Evolutionary conservation across 1,284 basidiomycete species (phyloP), one percentile per base, ranked within the genome.

Genomic region (Crepidotus sp.): DNA sequence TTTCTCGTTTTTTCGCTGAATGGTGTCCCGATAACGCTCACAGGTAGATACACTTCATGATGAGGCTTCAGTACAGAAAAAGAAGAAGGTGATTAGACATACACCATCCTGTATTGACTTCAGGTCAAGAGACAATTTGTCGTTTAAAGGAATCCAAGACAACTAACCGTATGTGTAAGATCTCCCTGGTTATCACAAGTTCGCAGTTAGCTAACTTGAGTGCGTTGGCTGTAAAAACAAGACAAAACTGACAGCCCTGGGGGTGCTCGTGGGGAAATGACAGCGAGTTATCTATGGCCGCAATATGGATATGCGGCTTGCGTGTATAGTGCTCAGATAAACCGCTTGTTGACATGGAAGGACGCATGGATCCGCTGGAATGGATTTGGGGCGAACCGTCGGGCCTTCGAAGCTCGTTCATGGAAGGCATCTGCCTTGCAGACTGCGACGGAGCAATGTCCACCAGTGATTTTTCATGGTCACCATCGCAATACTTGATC

Each of bases 261-360:
- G 91, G 92, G 57, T 94, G 85, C 56, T 88, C 83, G 52, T 88
- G 85, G 31, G 86, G 92, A 58, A 94, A 96, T 0, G 88, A 89
- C 19, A 96, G 74, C 0, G 87, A 92, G 59, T 95, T 95, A 59
- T 95, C 92, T 49, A 95, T 95, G 8, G 92, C 92, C 18, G 45
- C 43, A 36, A 91, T 84, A 57, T 90, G 88, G 22, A 88, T 79
- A 51, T 79, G 76, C 2, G 77, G 76, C 42, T 62, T 66, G 26
- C 69, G 68, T 37, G 62, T 68, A 55, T 71, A 77, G 45, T 73
- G 70, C 1, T 61, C 58, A 21, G 62, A 59, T 15, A 49, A 15
- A 36, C 41, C 48, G 13, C 31, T 27, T 1, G 47, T 45, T 63
- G 62, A 59, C 51, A 63, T 54, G 40, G 63, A 65, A 46, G 57